Percentiles rank a stretch among this genome's conserved stretches.
These are phyloP conservation scores for Bipolaris sorokiniana DNA, from an alignment of 2,329 filamentous ascomycete genomes.

Conservation along the genomic window DNA sequence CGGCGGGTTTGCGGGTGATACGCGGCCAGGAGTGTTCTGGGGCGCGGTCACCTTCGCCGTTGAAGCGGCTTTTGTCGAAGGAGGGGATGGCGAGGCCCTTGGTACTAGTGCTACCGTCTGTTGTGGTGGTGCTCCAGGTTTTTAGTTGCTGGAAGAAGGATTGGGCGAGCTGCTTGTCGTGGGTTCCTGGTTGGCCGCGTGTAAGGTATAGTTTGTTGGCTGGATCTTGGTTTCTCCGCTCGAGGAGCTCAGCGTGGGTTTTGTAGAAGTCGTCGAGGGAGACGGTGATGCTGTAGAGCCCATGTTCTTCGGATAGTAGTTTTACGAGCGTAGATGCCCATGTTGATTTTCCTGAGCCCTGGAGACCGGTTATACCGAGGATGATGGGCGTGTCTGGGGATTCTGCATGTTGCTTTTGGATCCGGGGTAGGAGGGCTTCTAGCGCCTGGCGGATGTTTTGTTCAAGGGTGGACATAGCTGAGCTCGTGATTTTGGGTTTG, in stretches of 20 bases:
- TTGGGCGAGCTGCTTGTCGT: constrained; percentile 72
- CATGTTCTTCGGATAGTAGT: constrained; percentile 30
- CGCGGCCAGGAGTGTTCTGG: constrained; percentile 66
- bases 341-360: constrained; percentile 92
- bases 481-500: not conserved
- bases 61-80: constrained; percentile 83
- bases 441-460: constrained; percentile 39
- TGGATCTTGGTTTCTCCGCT: constrained; percentile 68
- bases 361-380: constrained; percentile 87
- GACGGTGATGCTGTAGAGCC: constrained; percentile 40
- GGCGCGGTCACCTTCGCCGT: constrained; percentile 76
- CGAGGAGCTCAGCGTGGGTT: constrained; percentile 69
- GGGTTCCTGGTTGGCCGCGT: constrained; percentile 82
- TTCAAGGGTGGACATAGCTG: constrained; percentile 35
- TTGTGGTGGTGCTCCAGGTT: constrained; percentile 50
- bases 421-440: constrained; percentile 37
- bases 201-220: constrained; percentile 79
- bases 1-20: constrained; percentile 63
- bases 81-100: constrained; percentile 67
- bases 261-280: constrained; percentile 86
- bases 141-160: constrained; percentile 67
- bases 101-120: constrained; percentile 17
- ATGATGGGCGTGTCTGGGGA: constrained; percentile 71
- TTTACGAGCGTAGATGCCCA: constrained; percentile 61
- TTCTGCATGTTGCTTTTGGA: constrained; percentile 25